phyloP scores from a whole-genome alignment of 2,329 filamentous ascomycete genomes.

The Harringtonia aguacate region DNA sequence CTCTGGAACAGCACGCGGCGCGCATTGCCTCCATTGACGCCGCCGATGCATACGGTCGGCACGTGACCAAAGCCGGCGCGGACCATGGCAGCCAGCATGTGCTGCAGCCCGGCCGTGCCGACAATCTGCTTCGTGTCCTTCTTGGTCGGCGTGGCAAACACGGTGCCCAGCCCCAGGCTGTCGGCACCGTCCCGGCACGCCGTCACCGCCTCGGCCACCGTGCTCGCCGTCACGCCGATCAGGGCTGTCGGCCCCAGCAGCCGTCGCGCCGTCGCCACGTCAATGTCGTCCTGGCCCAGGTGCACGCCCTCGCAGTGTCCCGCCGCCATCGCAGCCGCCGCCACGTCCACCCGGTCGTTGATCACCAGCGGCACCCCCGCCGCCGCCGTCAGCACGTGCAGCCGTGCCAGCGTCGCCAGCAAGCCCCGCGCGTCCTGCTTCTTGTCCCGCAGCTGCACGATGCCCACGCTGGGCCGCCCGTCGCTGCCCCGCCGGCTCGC shows the following conservation, averaged over 20 bases:
- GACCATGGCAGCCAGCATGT: conserved; percentile 53
- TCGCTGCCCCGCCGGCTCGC: conserved; percentile 60
- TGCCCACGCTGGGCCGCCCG: conserved; percentile 12
- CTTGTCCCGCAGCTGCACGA: conserved; percentile 91
- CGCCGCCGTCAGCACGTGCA: conserved; percentile 58
- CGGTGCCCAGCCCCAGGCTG: conserved; percentile 84
- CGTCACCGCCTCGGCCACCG: conserved; percentile 56
- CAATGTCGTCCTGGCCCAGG: conserved; percentile 87
- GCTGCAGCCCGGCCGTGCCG: conserved; percentile 58
- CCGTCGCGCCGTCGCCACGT: conserved; percentile 45
- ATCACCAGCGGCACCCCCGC: conserved; percentile 73
- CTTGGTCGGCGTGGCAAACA: conserved; percentile 71
- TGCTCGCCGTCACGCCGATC: conserved; percentile 81
- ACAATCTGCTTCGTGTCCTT: conserved; percentile 67
- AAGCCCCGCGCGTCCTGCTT: conserved; percentile 61
- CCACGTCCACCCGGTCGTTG: conserved; percentile 88
- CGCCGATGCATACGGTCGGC: conserved; percentile 76
- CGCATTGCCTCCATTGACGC: conserved; percentile 68
- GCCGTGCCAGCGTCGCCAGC: conserved; percentile 55
- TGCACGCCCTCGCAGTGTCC: conserved; percentile 87
- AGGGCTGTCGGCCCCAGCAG: conserved; percentile 69
- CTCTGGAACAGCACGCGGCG: conserved; percentile 67
- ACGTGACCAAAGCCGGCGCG: conserved; percentile 31
- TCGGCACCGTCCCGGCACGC: conserved; percentile 71
- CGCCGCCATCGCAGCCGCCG: conserved; percentile 72